Percentiles rank a stretch among this genome's conserved stretches.
Evolutionary conservation across 345 rosid species (phyloP).

Genomic region (Toxicodendron radicans): DNA sequence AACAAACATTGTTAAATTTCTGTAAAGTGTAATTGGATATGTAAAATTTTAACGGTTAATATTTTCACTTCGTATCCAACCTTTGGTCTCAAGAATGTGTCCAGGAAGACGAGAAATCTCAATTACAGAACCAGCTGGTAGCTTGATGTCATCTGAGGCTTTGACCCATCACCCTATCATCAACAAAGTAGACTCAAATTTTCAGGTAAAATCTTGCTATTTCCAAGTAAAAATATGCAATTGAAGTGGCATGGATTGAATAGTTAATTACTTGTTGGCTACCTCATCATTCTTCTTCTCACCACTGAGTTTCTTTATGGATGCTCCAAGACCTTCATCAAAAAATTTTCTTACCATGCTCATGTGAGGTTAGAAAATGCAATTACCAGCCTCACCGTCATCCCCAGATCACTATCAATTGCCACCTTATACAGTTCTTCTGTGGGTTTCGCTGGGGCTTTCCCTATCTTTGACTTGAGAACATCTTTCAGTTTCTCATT

Average conservation of each 20-base stretch:
- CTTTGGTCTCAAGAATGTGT: conserved; percentile 38
- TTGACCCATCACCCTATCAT: conserved; percentile 43
- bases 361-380: conserved; percentile 43
- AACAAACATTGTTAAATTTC: conserved; percentile 8
- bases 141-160: conserved; percentile 43
- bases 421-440: conserved; percentile 42
- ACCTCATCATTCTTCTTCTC: conserved; percentile 46
- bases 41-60: neutral
- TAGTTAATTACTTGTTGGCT: conserved; percentile 29
- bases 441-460: conserved; percentile 37
- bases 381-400: conserved; percentile 43
- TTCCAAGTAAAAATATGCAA: neutral
- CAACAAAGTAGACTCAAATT: neutral
- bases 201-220: neutral
- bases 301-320: conserved; percentile 41
- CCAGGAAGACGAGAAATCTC: conserved; percentile 51
- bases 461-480: conserved; percentile 33
- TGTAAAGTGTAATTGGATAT: neutral
- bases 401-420: conserved; percentile 42
- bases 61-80: conserved; percentile 16
- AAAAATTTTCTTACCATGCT: conserved; percentile 36
- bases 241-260: neutral
- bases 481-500: conserved; percentile 43
- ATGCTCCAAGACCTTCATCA: conserved; percentile 45
- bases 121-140: conserved; percentile 44